A percentile compares a stretch with the other conserved stretches of the same genome.
phyloP scores from a whole-genome alignment of 2,329 filamentous ascomycete genomes.

The Dothideomycetes sp. region DNA sequence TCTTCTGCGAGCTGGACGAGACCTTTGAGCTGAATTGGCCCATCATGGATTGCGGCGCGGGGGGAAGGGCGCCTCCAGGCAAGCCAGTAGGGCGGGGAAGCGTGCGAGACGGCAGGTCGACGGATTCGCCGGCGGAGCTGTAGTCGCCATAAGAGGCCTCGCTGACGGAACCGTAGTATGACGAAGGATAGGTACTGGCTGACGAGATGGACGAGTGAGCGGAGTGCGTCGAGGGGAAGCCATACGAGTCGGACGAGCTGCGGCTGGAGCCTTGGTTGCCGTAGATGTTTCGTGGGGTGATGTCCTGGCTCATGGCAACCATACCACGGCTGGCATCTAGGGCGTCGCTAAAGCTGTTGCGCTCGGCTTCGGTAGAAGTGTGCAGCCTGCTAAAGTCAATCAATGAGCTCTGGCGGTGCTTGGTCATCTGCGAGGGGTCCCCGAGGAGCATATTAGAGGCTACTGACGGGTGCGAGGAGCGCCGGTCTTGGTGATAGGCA shows the following conservation, averaged over 20 bases:
- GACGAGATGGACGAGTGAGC: conserved; percentile 84
- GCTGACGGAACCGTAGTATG: conserved; percentile 71
- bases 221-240: conserved; percentile 77
- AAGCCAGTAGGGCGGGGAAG: conserved; percentile 66
- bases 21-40: conserved; percentile 95
- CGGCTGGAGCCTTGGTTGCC: conserved; percentile 52
- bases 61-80: conserved; percentile 53
- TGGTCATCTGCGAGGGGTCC: conserved; percentile 31
- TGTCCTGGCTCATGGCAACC: conserved; percentile 88
- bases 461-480: conserved; percentile 79
- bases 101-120: conserved; percentile 74
- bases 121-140: conserved; percentile 77
- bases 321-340: conserved; percentile 90
- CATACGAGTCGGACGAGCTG: conserved; percentile 75
- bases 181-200: conserved; percentile 66
- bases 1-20: conserved; percentile 92
- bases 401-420: conserved; percentile 48
- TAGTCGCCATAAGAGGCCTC: conserved; percentile 85
- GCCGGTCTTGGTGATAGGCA: conserved; percentile 51
- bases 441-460: conserved; percentile 41
- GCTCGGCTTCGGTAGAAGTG: conserved; percentile 43
- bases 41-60: conserved; percentile 96
- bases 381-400: conserved; percentile 55
- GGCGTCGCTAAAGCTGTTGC: conserved; percentile 71
- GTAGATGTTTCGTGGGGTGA: conserved; percentile 82